A percentile compares a stretch with the other conserved stretches of the same genome.
phyloP scores from a whole-genome alignment of 305 asterid species.

The Monarda citriodora region DNA sequence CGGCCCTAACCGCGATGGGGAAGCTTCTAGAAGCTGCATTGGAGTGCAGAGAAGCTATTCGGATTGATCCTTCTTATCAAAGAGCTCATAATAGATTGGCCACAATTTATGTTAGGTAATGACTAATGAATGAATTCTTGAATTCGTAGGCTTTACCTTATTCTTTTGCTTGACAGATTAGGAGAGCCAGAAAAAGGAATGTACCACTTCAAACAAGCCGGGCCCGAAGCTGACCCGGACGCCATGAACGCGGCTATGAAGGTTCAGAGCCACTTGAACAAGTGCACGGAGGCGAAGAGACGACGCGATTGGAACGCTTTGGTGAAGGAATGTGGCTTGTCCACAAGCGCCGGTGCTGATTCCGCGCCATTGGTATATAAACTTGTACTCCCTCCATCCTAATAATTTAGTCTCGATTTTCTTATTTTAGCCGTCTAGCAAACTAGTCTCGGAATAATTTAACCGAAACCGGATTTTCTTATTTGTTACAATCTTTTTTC shows the following conservation, averaged over 20 bases:
- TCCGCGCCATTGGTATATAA: slow-evolving; percentile 85
- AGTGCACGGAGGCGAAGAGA: slow-evolving; percentile 81
- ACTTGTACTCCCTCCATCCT: background rate
- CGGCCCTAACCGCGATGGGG: slow-evolving; percentile 86
- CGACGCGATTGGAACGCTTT: slow-evolving; percentile 69
- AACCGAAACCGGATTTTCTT: too few species aligned
- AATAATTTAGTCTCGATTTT: too few species aligned
- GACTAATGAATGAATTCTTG: slow-evolving; percentile 19
- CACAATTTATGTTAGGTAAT: slow-evolving; percentile 77
- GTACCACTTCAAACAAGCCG: slow-evolving; percentile 83
- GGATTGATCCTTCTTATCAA: slow-evolving; percentile 83
- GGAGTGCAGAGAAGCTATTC: slow-evolving; percentile 91
- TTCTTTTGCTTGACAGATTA: slow-evolving; percentile 36
- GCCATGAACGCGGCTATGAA: slow-evolving; percentile 51
- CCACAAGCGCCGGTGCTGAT: slow-evolving; percentile 86
- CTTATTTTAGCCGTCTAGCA: too few species aligned
- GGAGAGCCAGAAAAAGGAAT: slow-evolving; percentile 87
- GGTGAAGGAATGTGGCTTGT: slow-evolving; percentile 50
- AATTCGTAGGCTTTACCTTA: background rate
- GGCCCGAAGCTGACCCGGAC: slow-evolving; percentile 90
- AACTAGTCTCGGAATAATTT: too few species aligned
- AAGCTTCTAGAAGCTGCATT: slow-evolving; percentile 86
- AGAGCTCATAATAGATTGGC: slow-evolving; percentile 97
- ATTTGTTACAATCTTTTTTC: background rate
- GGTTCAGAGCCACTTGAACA: slow-evolving; percentile 57